Conservation (phyloP, 2,329 filamentous ascomycete species). For the Rachicladosporium sp. region DNA sequence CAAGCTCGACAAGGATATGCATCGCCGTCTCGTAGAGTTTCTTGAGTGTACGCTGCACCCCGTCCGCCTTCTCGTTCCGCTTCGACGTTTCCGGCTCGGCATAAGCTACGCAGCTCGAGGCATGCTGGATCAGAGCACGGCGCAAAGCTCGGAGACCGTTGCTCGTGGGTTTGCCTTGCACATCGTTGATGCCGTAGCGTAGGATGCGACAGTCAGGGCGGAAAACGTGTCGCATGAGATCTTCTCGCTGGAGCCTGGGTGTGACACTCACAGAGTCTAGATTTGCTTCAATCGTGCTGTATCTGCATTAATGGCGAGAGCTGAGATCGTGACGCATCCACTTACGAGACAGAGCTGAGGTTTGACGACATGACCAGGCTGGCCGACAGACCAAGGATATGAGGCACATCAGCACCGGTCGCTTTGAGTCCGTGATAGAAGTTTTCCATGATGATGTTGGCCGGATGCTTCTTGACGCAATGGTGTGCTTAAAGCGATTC, state of each 20-base stretch:
- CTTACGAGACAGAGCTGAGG: constrained; percentile 39
- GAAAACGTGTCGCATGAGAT: constrained; percentile 54
- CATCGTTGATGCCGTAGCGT: neutral
- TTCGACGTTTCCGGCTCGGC: too few species aligned
- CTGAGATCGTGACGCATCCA: neutral
- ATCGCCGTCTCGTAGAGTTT: neutral
- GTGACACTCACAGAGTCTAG: constrained; percentile 56
- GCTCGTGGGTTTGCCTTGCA: neutral
- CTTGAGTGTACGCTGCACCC: too few species aligned
- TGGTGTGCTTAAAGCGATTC: constrained; percentile 49
- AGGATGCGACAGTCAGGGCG: constrained; percentile 34
- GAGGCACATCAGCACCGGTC: constrained; percentile 36
- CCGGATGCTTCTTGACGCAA: constrained; percentile 50
- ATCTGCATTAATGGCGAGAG: constrained; percentile 6
- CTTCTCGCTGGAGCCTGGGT: constrained; percentile 54
- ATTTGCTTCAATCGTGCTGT: constrained; percentile 49
- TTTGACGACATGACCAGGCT: constrained; percentile 39
- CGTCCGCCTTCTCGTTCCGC: too few species aligned
- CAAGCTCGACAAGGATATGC: neutral
- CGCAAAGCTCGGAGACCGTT: too few species aligned
- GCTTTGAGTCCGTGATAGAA: constrained; percentile 45
- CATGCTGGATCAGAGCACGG: too few species aligned
- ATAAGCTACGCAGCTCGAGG: too few species aligned
- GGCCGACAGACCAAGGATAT: constrained; percentile 64
- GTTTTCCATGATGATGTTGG: constrained; percentile 56